These are phyloP conservation scores for Favolaschia claudopus DNA, from an alignment of 768 basidiomycete genomes.

Conservation along the genomic window DNA sequence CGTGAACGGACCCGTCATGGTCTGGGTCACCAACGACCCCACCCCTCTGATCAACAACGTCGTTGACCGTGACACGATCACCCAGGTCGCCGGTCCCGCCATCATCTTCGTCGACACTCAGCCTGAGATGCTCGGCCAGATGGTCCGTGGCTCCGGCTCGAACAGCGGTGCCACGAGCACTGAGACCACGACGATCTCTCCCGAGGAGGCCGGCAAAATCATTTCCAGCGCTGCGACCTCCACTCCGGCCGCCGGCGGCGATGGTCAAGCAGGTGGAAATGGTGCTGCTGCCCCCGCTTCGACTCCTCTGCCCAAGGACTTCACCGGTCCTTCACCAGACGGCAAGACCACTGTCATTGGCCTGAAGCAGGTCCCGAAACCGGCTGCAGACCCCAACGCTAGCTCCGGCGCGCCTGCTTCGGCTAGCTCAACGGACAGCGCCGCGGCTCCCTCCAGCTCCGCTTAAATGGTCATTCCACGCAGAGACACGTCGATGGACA, in stretches of 20 bases:
- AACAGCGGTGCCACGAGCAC: conserved; percentile 28
- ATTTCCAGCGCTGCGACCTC: conserved; percentile 33
- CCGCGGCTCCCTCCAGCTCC: not conserved
- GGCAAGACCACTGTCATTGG: conserved; percentile 56
- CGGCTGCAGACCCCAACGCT: not conserved
- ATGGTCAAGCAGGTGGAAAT: conserved; percentile 26
- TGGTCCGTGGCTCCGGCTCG: conserved; percentile 43
- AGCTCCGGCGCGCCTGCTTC: conserved; percentile 14
- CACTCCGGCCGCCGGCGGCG: conserved; percentile 23
- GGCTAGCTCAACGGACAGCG: not conserved
- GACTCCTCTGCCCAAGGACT: conserved; percentile 43
- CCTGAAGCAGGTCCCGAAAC: conserved; percentile 40
- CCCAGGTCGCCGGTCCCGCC: conserved; percentile 75
- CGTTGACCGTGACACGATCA: conserved; percentile 57
- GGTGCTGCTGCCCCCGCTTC: conserved; percentile 33
- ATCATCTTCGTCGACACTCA: conserved; percentile 71
- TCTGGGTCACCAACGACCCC: conserved; percentile 71
- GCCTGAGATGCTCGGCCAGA: conserved; percentile 57
- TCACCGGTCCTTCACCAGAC: conserved; percentile 50
- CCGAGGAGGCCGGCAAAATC: conserved; percentile 46
- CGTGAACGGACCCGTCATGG: conserved; percentile 77
- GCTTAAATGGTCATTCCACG: not conserved
- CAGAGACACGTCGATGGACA: conserved; percentile 14
- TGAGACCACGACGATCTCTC: conserved; percentile 38
- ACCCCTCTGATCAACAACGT: conserved; percentile 73